Evolutionary conservation across 2,329 filamentous ascomycete species (phyloP), one percentile per base, ranked within the genome.

Genomic region (Hymenoscyphus albidus): DNA sequence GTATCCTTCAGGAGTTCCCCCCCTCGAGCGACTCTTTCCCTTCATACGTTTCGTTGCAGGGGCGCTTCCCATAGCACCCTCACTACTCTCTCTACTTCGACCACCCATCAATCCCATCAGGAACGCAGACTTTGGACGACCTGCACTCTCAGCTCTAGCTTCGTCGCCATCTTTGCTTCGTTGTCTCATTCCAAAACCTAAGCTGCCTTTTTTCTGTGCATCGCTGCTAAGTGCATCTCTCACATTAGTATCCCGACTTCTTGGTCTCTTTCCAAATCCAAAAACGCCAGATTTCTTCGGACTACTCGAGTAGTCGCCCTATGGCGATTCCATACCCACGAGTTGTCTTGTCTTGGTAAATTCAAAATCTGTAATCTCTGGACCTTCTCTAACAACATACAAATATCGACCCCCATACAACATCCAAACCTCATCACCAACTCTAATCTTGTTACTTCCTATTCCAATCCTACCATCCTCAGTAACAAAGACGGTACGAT

Each of bases 381-480:
- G 7, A 5, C 27, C 27, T 2, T 59, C 5, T 27, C 57, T 32
- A 16, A 59, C 18, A 40, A 59, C 13, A 27, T 59, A 59, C 57
- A 59, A 22, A 22, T 14, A 27, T 27, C 57, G 16, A 12, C 57
- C 57, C 0, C 57, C 57, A 42, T 40, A 39, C 35, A 59, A 31
- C 32, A 59, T 18, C 35, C 35, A 59, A 39, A 59, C 18, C 38
- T 59, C 57, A 27, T 59, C 57, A 22, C 57, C 32, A 22, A 42
- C 57, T 27, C 38, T 18, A 12, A 39, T 40, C n/a, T 42, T 39
- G 16, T 35, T 35, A 27, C 31, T 39, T 6, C 57, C 57, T 27
- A 59, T 38, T 9, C 57, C 57, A 22, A 59, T 39, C 10, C 18
- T 32, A 2, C 57, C 57, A 59, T 59, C 39, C 9, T 42, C 9